Evolutionary conservation across 2,329 filamentous ascomycete genomes (phyloP), one percentile per base, ranked within the genome.

Genomic region (Zalaria obscura): DNA sequence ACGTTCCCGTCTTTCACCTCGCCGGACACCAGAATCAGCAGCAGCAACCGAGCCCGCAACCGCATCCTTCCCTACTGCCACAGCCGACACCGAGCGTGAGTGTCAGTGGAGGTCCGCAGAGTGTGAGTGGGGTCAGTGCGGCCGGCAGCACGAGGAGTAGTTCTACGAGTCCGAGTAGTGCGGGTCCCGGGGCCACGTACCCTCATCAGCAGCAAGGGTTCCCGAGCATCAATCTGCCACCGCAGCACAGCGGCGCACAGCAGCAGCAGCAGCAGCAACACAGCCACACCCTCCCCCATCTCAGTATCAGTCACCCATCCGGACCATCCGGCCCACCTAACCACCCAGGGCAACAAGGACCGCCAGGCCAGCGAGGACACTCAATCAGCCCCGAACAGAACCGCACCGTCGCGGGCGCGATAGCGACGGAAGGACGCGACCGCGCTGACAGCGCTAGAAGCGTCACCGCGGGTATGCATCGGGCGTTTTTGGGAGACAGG

Each of bases 1-100:
- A 91, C 36, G 86, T 91, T 32, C 80, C 83, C 5, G 86, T 89
- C 1, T 95, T 95, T 62, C 71, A 79, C 54, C 67, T 68, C 29
- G 57, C 56, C 28, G 55, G 54, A 25, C 48, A 48, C 33, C 36
- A 49, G 8, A 40, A 40, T 5, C 40, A 51, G 8, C 41, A 47
- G 10, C 48, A 50, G 35, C 40, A 43, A 6, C 39, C 44, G 3
- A 40, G 41, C 11, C 43, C 43, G 28, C 40, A 43, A 8, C 39
- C 25, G 25, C 43, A 37, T 28, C 39, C 39, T 4, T 40, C 42
- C 1, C 40, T 32, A 7, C 29, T 7, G 7, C 29, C 29, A 7
- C n/a, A 7, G 29, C n/a, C 29, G 29, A 32, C 7, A 7, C 29
- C 29, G 7, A n/a, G 7, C 29, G 7, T n/a, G 7, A 7, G 7